phyloP scores from a whole-genome alignment of 2,329 filamentous ascomycete species.

The Colletotrichum orbiculare region DNA sequence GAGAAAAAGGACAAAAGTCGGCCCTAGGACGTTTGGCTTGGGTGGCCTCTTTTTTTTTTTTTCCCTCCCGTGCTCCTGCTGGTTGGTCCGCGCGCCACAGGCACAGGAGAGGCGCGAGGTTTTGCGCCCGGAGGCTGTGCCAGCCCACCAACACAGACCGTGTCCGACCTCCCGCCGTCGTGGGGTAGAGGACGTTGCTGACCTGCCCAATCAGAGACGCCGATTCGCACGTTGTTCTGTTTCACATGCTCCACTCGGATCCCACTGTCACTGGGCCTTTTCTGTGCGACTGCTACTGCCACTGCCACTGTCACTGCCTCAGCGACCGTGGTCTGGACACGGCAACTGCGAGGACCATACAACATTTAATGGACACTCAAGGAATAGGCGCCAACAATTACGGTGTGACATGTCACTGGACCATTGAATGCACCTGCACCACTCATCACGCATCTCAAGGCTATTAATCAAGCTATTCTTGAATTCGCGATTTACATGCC shows the following conservation, averaged over 20 bases:
- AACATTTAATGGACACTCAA: background rate
- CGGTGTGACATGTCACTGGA: background rate
- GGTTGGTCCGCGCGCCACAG: background rate
- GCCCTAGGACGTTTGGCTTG: conserved; percentile 4
- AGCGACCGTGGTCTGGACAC: background rate
- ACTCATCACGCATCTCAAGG: background rate
- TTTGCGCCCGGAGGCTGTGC: conserved; percentile 26
- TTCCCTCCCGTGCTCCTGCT: background rate
- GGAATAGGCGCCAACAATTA: background rate
- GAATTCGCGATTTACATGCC: conserved; percentile 31
- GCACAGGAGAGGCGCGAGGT: conserved; percentile 1
- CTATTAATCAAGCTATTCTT: conserved; percentile 7
- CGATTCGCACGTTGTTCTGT: conserved; percentile 2
- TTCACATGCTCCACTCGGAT: conserved; percentile 30
- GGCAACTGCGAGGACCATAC: background rate
- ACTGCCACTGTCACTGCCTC: too few species aligned
- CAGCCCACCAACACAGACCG: conserved; percentile 1
- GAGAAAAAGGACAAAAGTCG: background rate
- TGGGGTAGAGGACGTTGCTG: background rate
- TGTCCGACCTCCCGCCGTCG: conserved; percentile 1
- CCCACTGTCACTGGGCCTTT: background rate
- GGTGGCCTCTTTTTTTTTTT: conserved; percentile 16
- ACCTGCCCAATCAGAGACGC: conserved; percentile 10
- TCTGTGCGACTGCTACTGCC: background rate
- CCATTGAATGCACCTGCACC: too few species aligned